A percentile compares a stretch with the other conserved stretches of the same genome.
These are phyloP conservation scores for Debaryomycetaceae sp. DNA, from an alignment of 1,139 yeast species.

Conservation along the genomic window DNA sequence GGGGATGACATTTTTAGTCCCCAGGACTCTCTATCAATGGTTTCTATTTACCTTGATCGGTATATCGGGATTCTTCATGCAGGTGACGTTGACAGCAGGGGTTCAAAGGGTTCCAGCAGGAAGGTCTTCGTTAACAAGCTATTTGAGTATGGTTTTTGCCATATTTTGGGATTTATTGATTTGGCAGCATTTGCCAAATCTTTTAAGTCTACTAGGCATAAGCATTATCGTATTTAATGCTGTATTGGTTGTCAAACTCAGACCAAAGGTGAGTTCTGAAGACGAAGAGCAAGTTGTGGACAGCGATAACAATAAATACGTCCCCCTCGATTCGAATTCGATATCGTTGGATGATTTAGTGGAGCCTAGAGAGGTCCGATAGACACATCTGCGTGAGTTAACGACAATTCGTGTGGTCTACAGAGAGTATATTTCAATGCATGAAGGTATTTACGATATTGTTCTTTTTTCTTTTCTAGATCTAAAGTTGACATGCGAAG, in stretches of 20 bases:
- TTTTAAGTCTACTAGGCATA: conserved; percentile 68
- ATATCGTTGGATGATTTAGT: not conserved
- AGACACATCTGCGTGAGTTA: too few relatives aligned
- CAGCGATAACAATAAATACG: not conserved
- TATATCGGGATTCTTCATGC: conserved; percentile 76
- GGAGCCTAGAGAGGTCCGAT: not conserved
- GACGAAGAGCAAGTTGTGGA: conserved; percentile 10
- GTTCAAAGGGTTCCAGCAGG: conserved; percentile 80
- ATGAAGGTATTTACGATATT: too few relatives aligned
- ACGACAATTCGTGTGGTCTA: too few relatives aligned
- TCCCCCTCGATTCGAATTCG: not conserved
- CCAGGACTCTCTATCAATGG: conserved; percentile 64
- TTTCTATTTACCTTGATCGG: conserved; percentile 59
- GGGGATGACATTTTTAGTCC: conserved; percentile 55
- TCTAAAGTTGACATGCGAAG: too few relatives aligned
- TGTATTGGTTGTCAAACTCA: conserved; percentile 51
- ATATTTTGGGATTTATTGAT: conserved; percentile 70
- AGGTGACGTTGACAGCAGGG: conserved; percentile 75
- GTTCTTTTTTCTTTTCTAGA: too few relatives aligned
- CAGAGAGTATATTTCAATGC: too few relatives aligned
- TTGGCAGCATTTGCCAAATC: conserved; percentile 71
- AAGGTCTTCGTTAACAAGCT: conserved; percentile 69
- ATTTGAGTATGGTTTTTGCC: conserved; percentile 76
- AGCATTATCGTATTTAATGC: conserved; percentile 67
- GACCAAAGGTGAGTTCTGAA: conserved; percentile 17